Conservation (phyloP, 2,329 filamentous ascomycete genomes). For the Colletotrichum scovillei region DNA sequence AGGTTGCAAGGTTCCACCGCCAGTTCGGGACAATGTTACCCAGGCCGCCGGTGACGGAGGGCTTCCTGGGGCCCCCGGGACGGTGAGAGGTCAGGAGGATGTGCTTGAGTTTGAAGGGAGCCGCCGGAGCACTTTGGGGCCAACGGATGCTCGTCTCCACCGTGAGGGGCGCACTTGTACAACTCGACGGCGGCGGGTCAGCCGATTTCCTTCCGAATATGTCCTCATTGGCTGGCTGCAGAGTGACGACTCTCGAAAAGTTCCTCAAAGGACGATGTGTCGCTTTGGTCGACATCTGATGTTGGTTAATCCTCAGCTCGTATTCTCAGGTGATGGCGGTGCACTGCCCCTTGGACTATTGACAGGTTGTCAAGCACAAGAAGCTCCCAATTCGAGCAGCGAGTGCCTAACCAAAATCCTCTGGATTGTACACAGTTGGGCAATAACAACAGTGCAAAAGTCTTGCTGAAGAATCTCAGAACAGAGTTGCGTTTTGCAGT, state of each 20-base stretch:
- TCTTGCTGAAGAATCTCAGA: background rate
- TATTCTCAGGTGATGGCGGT: background rate
- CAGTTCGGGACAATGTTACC: constrained; percentile 21
- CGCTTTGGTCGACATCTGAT: background rate
- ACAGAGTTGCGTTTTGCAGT: constrained; percentile 14
- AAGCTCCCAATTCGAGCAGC: background rate
- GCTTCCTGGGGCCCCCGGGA: background rate
- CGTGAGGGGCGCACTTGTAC: background rate
- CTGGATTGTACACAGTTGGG: background rate
- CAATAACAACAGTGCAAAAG: background rate
- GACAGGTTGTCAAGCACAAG: background rate
- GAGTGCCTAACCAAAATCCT: background rate
- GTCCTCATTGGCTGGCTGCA: constrained; percentile 1
- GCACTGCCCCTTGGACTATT: background rate
- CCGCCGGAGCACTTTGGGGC: background rate
- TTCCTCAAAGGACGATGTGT: background rate
- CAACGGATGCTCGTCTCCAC: background rate
- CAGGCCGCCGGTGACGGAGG: constrained; percentile 25
- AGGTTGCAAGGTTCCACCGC: constrained; percentile 27
- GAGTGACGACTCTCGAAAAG: background rate
- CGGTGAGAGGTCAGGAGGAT: background rate
- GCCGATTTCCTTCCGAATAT: background rate
- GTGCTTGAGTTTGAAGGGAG: background rate
- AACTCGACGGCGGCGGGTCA: constrained; percentile 3
- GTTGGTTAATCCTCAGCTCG: constrained; percentile 1